phyloP scores from a whole-genome alignment of 1,139 yeast species.

The Kazachstania sp. region DNA sequence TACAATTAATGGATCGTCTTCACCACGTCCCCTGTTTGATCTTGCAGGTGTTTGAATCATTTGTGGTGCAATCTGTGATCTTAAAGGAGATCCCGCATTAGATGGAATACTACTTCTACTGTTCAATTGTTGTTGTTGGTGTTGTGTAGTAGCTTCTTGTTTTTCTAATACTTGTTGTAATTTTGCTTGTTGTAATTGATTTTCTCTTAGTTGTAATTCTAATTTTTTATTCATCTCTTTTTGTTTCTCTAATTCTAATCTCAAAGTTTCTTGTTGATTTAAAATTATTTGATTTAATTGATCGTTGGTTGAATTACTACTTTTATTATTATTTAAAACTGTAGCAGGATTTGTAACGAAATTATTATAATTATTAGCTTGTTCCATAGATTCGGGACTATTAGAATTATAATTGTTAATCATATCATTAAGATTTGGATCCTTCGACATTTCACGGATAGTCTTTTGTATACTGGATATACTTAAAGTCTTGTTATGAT shows the following conservation, averaged over 20 bases:
- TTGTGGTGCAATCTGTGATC: neutral
- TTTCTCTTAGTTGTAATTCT: slow-evolving; percentile 22
- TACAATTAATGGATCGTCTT: slow-evolving; percentile 14
- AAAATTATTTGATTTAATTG: slow-evolving; percentile 18
- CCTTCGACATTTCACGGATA: slow-evolving; percentile 5
- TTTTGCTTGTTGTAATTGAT: slow-evolving; percentile 23
- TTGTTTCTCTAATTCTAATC: slow-evolving; percentile 26
- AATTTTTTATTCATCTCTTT: slow-evolving; percentile 25
- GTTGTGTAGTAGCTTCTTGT: slow-evolving; percentile 19
- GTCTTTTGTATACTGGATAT: slow-evolving; percentile 19
- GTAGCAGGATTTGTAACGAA: neutral
- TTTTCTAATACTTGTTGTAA: slow-evolving; percentile 21
- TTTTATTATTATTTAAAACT: neutral
- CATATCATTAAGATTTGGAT: slow-evolving; percentile 3
- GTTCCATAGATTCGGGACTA: neutral
- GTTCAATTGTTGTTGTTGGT: slow-evolving; percentile 1
- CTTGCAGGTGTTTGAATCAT: slow-evolving; percentile 4
- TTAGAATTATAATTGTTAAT: neutral
- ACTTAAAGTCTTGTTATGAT: slow-evolving; percentile 44
- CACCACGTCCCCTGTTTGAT: slow-evolving; percentile 2
- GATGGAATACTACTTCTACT: neutral
- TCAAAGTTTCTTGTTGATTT: slow-evolving; percentile 27
- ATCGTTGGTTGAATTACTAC: slow-evolving; percentile 1
- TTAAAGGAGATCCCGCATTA: neutral
- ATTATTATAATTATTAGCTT: neutral